These are phyloP conservation scores for Vinca minor DNA, from an alignment of 257 asterid species.

Conservation along the genomic window DNA sequence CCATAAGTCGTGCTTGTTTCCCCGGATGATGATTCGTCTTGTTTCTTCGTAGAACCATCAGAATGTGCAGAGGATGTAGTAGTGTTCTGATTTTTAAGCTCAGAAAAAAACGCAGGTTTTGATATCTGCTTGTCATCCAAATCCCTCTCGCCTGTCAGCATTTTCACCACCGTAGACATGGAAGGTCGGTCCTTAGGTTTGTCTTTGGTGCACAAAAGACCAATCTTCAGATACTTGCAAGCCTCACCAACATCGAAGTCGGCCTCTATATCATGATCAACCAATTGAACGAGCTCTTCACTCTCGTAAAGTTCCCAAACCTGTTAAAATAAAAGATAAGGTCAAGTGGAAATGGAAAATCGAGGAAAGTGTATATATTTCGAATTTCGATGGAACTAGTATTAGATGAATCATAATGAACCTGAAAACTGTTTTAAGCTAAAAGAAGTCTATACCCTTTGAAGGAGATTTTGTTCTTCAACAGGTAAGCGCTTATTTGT, in stretches of 20 bases:
- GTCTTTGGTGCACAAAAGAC: conserved; percentile 65
- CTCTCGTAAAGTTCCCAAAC: conserved; percentile 57
- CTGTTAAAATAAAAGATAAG: conserved; percentile 25
- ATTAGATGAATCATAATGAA: background rate
- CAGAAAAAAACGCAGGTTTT: conserved; percentile 44
- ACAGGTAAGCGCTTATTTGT: conserved; percentile 55
- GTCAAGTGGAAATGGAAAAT: background rate
- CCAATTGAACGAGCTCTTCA: conserved; percentile 37
- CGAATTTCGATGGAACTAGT: background rate
- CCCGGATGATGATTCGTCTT: conserved; percentile 28
- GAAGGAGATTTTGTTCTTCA: conserved; percentile 60
- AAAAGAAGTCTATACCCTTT: conserved; percentile 44
- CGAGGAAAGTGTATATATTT: background rate
- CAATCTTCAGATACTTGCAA: conserved; percentile 47
- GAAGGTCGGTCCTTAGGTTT: conserved; percentile 53
- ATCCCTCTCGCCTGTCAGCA: conserved; percentile 51
- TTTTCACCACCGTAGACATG: conserved; percentile 50
- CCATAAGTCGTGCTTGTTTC: conserved; percentile 35
- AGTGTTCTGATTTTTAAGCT: conserved; percentile 24
- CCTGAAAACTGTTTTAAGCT: background rate
- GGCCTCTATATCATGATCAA: conserved; percentile 36
- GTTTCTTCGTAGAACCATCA: conserved; percentile 24
- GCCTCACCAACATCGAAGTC: conserved; percentile 39
- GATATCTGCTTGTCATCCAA: conserved; percentile 34
- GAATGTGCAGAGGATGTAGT: conserved; percentile 14